These are phyloP conservation scores for Copromyces sp. DNA, from an alignment of 495 filamentous ascomycete species.

Conservation along the genomic window DNA sequence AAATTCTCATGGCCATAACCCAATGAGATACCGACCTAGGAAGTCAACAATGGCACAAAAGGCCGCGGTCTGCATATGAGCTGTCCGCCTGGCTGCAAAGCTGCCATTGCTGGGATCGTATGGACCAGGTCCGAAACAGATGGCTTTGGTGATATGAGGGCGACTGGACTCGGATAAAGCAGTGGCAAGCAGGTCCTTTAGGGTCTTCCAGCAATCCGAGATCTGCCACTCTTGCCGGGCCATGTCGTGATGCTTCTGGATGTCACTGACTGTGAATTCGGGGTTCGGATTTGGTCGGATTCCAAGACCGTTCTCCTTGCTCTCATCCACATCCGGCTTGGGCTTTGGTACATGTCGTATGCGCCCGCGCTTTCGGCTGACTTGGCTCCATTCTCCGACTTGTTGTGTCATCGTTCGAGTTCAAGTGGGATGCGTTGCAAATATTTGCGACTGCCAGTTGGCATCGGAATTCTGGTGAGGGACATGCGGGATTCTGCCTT, in stretches of 20 bases:
- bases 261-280: constrained; percentile 14
- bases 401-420: constrained; percentile 3
- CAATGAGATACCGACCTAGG: constrained; percentile 21
- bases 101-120: constrained; percentile 33
- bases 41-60: constrained; percentile 41
- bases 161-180: constrained; percentile 1
- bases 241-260: constrained; percentile 13
- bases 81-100: constrained; percentile 18
- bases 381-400: constrained; percentile 17
- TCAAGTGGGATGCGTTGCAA: not conserved
- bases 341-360: constrained; percentile 7
- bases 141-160: constrained; percentile 24
- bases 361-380: constrained; percentile 20
- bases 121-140: constrained; percentile 36
- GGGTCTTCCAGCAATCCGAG: constrained; percentile 12
- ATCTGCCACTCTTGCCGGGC: constrained; percentile 9
- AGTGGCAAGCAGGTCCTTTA: constrained; percentile 5
- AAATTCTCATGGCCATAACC: no score
- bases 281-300: constrained; percentile 20
- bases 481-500: constrained; percentile 4
- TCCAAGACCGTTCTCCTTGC: not conserved
- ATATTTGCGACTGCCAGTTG: not conserved
- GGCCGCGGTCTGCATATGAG: constrained; percentile 51
- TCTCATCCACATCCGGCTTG: not conserved
- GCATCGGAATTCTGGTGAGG: not conserved